A percentile compares a stretch with the other conserved stretches of the same genome.
Conservation (phyloP, 495 filamentous ascomycete genomes). For the Daldinia vernicosa region DNA sequence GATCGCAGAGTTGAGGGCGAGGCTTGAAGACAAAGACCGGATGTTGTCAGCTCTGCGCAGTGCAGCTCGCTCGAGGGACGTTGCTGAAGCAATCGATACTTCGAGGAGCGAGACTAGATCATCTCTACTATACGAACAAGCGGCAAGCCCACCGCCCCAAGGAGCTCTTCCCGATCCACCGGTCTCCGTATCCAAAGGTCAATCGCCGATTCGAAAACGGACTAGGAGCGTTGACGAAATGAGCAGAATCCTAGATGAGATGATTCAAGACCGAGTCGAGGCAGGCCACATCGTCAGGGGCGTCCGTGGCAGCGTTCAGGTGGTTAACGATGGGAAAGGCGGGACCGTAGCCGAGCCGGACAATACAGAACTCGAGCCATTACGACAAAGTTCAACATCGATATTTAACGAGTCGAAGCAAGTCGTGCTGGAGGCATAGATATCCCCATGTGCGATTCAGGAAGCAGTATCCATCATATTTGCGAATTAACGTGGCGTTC, state of each 20-base stretch:
- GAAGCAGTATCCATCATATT: slow-evolving; percentile 41
- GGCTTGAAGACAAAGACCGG: slow-evolving; percentile 93
- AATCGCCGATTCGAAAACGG: slow-evolving; percentile 58
- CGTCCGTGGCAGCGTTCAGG: slow-evolving; percentile 62
- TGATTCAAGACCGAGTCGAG: slow-evolving; percentile 89
- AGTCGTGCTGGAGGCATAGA: slow-evolving; percentile 50
- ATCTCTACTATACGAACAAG: slow-evolving; percentile 53
- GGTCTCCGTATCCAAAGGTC: slow-evolving; percentile 43
- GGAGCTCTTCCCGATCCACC: slow-evolving; percentile 52
- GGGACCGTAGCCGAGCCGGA: slow-evolving; percentile 32
- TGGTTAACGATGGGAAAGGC: slow-evolving; percentile 51
- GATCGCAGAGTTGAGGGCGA: slow-evolving; percentile 86
- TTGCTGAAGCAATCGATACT: slow-evolving; percentile 67
- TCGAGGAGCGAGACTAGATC: slow-evolving; percentile 54
- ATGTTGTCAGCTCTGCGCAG: slow-evolving; percentile 92
- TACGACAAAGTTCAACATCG: slow-evolving; percentile 44
- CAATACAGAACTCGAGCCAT: slow-evolving; percentile 46
- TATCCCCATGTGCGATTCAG: slow-evolving; percentile 34
- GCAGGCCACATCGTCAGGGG: slow-evolving; percentile 70
- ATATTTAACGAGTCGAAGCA: slow-evolving; percentile 42
- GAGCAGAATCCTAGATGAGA: slow-evolving; percentile 89
- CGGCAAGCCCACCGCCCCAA: slow-evolving; percentile 46
- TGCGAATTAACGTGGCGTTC: slow-evolving; percentile 47
- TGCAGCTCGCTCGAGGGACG: slow-evolving; percentile 85
- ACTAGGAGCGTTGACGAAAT: slow-evolving; percentile 85